Evolutionary conservation across 1,139 yeast genomes (phyloP), one percentile per base, ranked within the genome.

Genomic region (Yamadazyma kanchanaburiensis): DNA sequence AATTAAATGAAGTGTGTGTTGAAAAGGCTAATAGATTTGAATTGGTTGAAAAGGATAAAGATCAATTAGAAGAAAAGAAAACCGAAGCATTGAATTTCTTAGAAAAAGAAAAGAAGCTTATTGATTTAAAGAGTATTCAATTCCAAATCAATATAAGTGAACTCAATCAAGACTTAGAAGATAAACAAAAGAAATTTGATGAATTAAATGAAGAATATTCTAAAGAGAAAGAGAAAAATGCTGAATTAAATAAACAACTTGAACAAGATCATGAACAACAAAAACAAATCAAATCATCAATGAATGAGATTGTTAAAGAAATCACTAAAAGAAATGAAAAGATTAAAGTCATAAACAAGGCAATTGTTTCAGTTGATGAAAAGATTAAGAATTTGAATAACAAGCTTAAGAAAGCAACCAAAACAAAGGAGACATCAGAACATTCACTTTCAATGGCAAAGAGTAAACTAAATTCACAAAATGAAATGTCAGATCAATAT

Each of bases 21-120:
- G 95, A 87, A 47, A 89, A 88, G 50, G 87, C 86, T 38, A 77
- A 73, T 35, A 72, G 96, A 39, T 80, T 86, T 46, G 81, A 77
- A 36, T 70, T 87, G 43, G 95, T 88, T 3, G 85, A 80, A 40
- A 77, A 77, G 41, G 96, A 89, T 42, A 78, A 84, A 39, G 68
- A 70, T 12, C 71, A 74, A 28, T 58, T 91, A 32, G 95, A 88
- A 48, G 71, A 67, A 3, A 76, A 74, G 36, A 84, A 88, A 46
- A 74, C 74, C 19, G 80, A 74, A 28, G 95, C 95, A 0, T 58
- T 89, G 21, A 64, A 68, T 22, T 85, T 75, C 48, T 60, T 91
- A 39, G 68, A 64, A 31, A 64, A 70, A 24, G 96, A 88, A 51
- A 87, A 85, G 47, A 56, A 65, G 16, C 62, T 84, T 21, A 64